Percentiles rank a stretch among this genome's conserved stretches.
phyloP scores from a whole-genome alignment of 176 grass and related monocot genomes.

The Dactylis glomerata region DNA sequence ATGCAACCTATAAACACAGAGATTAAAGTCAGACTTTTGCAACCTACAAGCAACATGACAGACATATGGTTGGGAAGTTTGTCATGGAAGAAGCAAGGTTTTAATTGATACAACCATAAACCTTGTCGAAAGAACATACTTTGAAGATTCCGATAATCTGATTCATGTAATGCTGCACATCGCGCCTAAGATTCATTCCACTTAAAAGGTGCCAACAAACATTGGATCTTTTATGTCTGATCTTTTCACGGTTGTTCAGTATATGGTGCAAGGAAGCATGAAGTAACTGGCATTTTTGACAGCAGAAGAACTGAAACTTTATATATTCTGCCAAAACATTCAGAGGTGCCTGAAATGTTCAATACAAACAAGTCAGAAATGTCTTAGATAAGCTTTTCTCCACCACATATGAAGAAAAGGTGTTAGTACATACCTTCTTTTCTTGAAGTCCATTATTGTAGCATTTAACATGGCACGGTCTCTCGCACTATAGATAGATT shows the following conservation, averaged over 20 bases:
- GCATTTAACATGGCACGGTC: slow-evolving; percentile 68
- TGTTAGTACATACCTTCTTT: slow-evolving; percentile 33
- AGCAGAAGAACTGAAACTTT: slow-evolving; percentile 39
- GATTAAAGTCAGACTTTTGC: slow-evolving; percentile 34
- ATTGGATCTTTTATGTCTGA: slow-evolving; percentile 32
- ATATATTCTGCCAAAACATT: slow-evolving; percentile 43
- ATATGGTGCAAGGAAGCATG: slow-evolving; percentile 32
- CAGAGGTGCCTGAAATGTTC: slow-evolving; percentile 42
- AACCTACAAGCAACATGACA: slow-evolving; percentile 19
- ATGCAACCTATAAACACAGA: slow-evolving; percentile 59
- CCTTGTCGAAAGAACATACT: slow-evolving; percentile 43
- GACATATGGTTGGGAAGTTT: slow-evolving; percentile 22
- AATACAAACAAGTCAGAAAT: slow-evolving; percentile 16
- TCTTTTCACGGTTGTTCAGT: slow-evolving; percentile 38
- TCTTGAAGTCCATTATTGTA: slow-evolving; percentile 20
- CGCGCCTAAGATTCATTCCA: slow-evolving; percentile 33
- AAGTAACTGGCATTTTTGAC: slow-evolving; percentile 34
- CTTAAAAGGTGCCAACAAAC: slow-evolving; percentile 68
- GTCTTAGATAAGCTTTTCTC: slow-evolving; percentile 14
- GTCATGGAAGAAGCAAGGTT: neutral
- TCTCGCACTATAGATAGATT: slow-evolving; percentile 67
- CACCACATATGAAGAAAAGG: slow-evolving; percentile 25
- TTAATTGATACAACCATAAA: slow-evolving; percentile 2
- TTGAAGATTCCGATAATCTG: slow-evolving; percentile 51
- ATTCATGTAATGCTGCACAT: slow-evolving; percentile 36